phyloP scores from a whole-genome alignment of 2,329 filamentous ascomycete genomes.

The Bisporella sp. region DNA sequence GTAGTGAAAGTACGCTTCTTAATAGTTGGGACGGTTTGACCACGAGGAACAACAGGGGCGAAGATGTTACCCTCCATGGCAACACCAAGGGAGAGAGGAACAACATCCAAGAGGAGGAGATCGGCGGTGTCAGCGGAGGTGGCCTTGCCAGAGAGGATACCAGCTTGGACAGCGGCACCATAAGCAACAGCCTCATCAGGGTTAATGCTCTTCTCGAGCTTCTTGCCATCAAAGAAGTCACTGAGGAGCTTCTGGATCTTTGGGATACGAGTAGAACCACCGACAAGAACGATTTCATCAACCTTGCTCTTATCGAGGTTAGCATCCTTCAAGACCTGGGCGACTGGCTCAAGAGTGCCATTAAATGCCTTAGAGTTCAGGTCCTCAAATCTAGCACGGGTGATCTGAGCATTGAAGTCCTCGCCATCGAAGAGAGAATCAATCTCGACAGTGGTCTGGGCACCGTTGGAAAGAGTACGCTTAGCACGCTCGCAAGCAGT shows the following conservation, averaged over 20 bases:
- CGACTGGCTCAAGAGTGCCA: slow-evolving; percentile 89
- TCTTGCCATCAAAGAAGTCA: slow-evolving; percentile 99
- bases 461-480: slow-evolving; percentile 95
- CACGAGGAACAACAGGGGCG: slow-evolving; percentile 81
- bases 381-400: slow-evolving; percentile 98
- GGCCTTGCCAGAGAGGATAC: slow-evolving; percentile 97
- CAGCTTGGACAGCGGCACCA: slow-evolving; percentile 96
- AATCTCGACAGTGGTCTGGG: slow-evolving; percentile 96
- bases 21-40: slow-evolving; percentile 67
- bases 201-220: slow-evolving; percentile 99
- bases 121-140: slow-evolving; percentile 91
- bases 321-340: slow-evolving; percentile 94
- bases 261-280: slow-evolving; percentile 98
- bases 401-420: slow-evolving; percentile 96
- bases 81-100: slow-evolving; percentile 93
- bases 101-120: slow-evolving; percentile 91
- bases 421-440: slow-evolving; percentile 97
- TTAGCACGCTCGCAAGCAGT: slow-evolving; percentile 99
- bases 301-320: slow-evolving; percentile 81
- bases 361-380: slow-evolving; percentile 93
- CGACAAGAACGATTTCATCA: slow-evolving; percentile 97
- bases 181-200: slow-evolving; percentile 98
- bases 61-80: slow-evolving; percentile 99
- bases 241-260: slow-evolving; percentile 97
- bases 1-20: slow-evolving; percentile 89